Evolutionary conservation across 768 basidiomycete genomes (phyloP).

Genomic region (Sarcodon aspratus): DNA sequence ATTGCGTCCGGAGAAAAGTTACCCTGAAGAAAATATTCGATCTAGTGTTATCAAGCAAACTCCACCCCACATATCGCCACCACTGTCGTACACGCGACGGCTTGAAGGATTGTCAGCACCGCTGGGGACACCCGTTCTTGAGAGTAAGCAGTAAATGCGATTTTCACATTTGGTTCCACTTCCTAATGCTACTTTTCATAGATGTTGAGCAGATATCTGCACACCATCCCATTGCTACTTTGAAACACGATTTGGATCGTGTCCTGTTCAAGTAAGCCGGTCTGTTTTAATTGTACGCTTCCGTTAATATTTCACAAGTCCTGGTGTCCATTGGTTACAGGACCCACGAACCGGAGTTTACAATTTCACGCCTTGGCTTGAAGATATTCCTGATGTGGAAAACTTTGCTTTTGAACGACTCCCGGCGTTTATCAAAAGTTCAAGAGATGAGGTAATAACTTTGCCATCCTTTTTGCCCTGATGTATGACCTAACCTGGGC

Average conservation of each 20-base stretch:
- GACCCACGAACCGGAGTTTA: slow-evolving; percentile 81
- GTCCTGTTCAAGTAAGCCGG: slow-evolving; percentile 63
- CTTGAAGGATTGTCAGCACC: slow-evolving; percentile 12
- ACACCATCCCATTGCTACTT: slow-evolving; percentile 45
- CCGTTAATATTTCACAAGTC: slow-evolving; percentile 30
- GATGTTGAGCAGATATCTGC: slow-evolving; percentile 31
- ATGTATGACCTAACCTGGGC: not conserved
- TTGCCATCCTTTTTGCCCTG: not conserved
- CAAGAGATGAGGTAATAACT: slow-evolving; percentile 51
- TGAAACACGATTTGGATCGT: slow-evolving; percentile 57
- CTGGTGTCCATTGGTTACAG: slow-evolving; percentile 80
- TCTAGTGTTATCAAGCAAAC: not conserved
- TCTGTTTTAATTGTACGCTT: not conserved
- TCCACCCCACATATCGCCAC: not conserved
- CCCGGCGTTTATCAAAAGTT: slow-evolving; percentile 65
- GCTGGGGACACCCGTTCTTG: slow-evolving; percentile 3
- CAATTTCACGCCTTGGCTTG: slow-evolving; percentile 68
- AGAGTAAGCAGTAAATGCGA: slow-evolving; percentile 3
- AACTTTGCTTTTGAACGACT: slow-evolving; percentile 83
- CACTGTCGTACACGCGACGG: slow-evolving; percentile 6
- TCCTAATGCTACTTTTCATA: slow-evolving; percentile 13
- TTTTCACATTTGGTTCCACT: not conserved
- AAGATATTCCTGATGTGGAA: slow-evolving; percentile 61
- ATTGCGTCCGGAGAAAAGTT: no score
- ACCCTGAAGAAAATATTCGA: no score